A percentile compares a stretch with the other conserved stretches of the same genome.
These are phyloP conservation scores for Micractinium sp. DNA, from an alignment of 139 green algal species.

Conservation along the genomic window DNA sequence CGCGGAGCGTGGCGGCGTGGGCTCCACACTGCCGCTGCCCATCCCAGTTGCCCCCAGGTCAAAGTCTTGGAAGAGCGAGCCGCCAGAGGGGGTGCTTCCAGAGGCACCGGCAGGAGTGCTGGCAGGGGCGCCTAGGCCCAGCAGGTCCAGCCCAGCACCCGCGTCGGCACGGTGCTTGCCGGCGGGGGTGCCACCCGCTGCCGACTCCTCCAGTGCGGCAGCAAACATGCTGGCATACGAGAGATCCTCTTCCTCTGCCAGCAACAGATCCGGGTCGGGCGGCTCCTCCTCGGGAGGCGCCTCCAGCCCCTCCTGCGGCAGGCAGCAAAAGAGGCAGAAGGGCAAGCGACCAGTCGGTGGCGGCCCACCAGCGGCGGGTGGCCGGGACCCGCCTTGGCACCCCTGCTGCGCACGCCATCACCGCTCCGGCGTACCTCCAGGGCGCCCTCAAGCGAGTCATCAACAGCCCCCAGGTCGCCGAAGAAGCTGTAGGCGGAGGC, in stretches of 20 bases:
- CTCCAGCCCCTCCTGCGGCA: slow-evolving; percentile 76
- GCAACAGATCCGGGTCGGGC: slow-evolving; percentile 38
- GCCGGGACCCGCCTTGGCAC: neutral
- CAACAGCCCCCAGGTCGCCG: slow-evolving; percentile 54
- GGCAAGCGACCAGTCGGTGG: too few species aligned
- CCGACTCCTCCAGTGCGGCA: slow-evolving; percentile 5
- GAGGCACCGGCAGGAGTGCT: neutral
- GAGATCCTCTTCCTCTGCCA: slow-evolving; percentile 64
- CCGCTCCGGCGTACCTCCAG: slow-evolving; percentile 55
- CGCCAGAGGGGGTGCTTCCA: neutral
- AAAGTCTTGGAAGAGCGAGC: slow-evolving; percentile 25
- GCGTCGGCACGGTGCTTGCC: neutral
- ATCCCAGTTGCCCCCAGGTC: neutral
- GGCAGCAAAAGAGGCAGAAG: neutral
- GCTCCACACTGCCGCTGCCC: neutral
- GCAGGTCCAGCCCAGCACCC: neutral
- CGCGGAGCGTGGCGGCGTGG: neutral
- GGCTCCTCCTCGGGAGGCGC: slow-evolving; percentile 62
- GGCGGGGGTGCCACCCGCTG: neutral
- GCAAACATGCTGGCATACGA: slow-evolving; percentile 72
- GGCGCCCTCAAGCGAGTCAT: slow-evolving; percentile 54
- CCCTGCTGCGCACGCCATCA: too few species aligned
- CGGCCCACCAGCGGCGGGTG: neutral
- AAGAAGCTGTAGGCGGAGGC: slow-evolving; percentile 72
- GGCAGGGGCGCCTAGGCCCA: neutral